These are phyloP conservation scores for Xylaria sp. DNA, from an alignment of 2,329 filamentous ascomycete genomes.

Conservation along the genomic window DNA sequence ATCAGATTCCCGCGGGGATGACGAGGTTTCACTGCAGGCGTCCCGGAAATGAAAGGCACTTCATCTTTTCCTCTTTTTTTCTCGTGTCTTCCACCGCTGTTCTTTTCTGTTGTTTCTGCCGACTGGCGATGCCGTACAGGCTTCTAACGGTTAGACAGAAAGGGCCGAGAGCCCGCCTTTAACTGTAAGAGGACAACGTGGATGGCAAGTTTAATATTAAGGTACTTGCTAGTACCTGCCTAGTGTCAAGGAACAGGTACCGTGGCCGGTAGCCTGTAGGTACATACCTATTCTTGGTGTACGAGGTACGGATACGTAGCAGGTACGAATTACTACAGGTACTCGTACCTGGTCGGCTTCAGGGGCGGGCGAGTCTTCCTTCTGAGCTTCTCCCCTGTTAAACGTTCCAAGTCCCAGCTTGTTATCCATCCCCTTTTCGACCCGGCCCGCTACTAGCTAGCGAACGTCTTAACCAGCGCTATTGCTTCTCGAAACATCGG, in stretches of 20 bases:
- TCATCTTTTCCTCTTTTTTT: background rate
- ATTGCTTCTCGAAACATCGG: background rate
- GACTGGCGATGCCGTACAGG: background rate
- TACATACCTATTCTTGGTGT: too few species aligned
- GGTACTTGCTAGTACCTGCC: background rate
- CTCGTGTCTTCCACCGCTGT: background rate
- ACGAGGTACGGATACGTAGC: too few species aligned
- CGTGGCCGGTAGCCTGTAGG: too few species aligned
- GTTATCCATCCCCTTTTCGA: background rate
- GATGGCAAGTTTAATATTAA: background rate
- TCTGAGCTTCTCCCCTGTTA: background rate
- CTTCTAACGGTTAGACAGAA: background rate
- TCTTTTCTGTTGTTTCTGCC: background rate
- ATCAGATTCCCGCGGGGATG: background rate
- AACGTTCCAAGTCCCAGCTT: background rate
- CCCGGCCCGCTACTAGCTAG: background rate
- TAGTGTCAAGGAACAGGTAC: too few species aligned
- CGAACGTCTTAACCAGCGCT: background rate
- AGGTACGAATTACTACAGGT: too few species aligned
- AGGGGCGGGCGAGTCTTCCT: too few species aligned
- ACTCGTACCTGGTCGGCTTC: too few species aligned
- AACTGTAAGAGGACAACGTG: background rate
- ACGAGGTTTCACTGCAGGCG: slow-evolving; percentile 6
- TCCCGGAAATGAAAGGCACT: slow-evolving; percentile 4
- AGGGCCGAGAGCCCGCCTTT: background rate